A percentile compares a stretch with the other conserved stretches of the same genome.
These are phyloP conservation scores for Salix viminalis DNA, from an alignment of 345 rosid genomes.

Conservation along the genomic window DNA sequence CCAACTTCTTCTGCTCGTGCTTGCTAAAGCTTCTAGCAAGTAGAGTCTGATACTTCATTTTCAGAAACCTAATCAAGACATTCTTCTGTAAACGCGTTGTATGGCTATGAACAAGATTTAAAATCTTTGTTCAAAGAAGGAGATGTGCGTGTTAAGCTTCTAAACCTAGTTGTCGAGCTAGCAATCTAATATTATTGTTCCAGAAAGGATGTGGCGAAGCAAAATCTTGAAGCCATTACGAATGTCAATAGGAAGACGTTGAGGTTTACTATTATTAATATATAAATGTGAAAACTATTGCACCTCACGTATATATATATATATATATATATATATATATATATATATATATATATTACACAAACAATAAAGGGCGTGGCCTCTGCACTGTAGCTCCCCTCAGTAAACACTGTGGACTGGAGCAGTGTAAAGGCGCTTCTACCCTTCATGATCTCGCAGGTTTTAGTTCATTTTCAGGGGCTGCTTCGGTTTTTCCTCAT, in stretches of 20 bases:
- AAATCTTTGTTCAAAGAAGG: background rate
- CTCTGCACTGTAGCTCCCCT: no score
- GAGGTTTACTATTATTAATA: background rate
- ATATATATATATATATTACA: background rate
- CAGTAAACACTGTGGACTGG: no score
- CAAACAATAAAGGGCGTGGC: no score
- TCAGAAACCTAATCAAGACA: background rate
- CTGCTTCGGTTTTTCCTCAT: no score
- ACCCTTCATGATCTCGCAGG: no score
- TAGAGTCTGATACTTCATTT: slow-evolving; percentile 40
- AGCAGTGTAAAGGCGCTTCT: no score
- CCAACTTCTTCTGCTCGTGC: slow-evolving; percentile 58
- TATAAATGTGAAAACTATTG: background rate
- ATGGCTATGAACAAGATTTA: background rate
- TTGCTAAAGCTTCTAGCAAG: slow-evolving; percentile 72
- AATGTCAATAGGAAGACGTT: background rate
- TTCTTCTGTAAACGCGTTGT: background rate
- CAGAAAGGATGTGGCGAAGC: background rate
- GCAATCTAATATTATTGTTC: background rate
- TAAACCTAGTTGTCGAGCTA: background rate
- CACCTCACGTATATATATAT: background rate
- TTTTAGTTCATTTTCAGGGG: no score
- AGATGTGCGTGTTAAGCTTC: background rate
- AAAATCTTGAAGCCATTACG: background rate
- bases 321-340: background rate